Percentiles rank a stretch among this genome's conserved stretches.
phyloP scores from a whole-genome alignment of 805 yeast genomes.

The Teunomyces barrocoloradensis region DNA sequence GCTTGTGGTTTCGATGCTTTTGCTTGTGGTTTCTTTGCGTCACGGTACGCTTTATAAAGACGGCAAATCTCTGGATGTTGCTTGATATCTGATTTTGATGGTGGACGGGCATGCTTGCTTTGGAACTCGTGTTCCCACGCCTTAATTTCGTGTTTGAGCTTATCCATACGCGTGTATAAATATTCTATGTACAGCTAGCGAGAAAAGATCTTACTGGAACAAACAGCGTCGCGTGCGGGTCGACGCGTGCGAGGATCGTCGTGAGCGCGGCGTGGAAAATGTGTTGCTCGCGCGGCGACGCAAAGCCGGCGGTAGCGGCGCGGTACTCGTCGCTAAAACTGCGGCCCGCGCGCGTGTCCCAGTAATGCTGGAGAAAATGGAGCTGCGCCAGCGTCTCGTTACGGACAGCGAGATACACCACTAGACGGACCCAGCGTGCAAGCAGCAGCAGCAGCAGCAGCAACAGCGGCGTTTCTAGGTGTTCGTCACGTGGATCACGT shows the following conservation, averaged over 20 bases:
- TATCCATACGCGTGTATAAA: conserved; percentile 1
- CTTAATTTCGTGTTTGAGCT: conserved; percentile 31
- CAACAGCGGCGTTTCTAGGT: neutral
- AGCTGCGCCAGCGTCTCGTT: conserved; percentile 23
- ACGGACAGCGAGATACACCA: conserved; percentile 30
- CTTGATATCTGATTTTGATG: conserved; percentile 36
- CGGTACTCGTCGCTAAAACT: conserved; percentile 20
- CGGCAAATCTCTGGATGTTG: conserved; percentile 24
- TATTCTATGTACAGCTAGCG: conserved; percentile 2
- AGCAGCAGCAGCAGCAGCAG: conserved; percentile 1
- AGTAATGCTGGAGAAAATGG: conserved; percentile 28
- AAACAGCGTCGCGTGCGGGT: conserved; percentile 39
- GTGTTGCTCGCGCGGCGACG: conserved; percentile 18
- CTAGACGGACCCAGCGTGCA: conserved; percentile 31
- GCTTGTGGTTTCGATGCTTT: neutral
- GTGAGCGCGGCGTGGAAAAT: conserved; percentile 23
- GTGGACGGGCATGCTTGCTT: conserved; percentile 25
- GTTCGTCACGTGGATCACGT: conserved; percentile 24
- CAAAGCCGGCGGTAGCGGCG: conserved; percentile 15
- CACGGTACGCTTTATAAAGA: conserved; percentile 32
- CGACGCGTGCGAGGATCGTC: conserved; percentile 16
- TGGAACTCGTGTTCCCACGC: conserved; percentile 39
- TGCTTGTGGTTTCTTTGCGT: conserved; percentile 4
- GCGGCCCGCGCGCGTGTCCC: conserved; percentile 25
- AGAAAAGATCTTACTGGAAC: conserved; percentile 39